Percentiles rank a stretch among this genome's conserved stretches.
Evolutionary conservation across 176 grass and related monocot genomes (phyloP).

Genomic region (Oryza nivara): DNA sequence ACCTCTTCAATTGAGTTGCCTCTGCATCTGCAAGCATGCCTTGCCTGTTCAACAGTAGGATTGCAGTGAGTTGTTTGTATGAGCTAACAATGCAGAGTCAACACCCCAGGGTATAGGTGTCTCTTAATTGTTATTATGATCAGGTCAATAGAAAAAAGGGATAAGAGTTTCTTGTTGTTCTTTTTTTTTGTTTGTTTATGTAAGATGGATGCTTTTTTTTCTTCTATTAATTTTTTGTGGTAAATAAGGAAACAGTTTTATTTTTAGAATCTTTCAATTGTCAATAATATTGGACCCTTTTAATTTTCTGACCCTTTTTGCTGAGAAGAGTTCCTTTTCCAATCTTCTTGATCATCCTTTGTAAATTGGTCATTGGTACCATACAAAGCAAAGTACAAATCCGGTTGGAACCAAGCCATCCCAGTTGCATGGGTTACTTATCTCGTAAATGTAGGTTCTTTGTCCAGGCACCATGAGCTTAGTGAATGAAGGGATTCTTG

Average conservation of each 20-base stretch:
- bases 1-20: conserved; percentile 11
- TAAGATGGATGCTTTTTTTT: not conserved
- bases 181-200: not conserved
- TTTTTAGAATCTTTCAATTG: conserved; percentile 22
- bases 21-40: conserved; percentile 20
- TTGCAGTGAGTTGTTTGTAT: not conserved
- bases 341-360: conserved; percentile 43
- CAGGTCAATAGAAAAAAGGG: not conserved
- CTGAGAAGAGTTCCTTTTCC: conserved; percentile 20
- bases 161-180: not conserved
- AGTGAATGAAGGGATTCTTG: conserved; percentile 49
- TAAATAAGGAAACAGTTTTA: conserved; percentile 40
- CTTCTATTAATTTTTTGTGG: not conserved
- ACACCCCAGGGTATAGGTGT: not conserved
- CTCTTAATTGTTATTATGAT: conserved; percentile 23
- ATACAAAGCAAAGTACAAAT: conserved; percentile 39
- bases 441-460: conserved; percentile 34
- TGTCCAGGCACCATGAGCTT: conserved; percentile 44
- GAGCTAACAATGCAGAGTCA: conserved; percentile 6
- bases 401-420: conserved; percentile 42
- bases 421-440: conserved; percentile 49
- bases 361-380: conserved; percentile 20
- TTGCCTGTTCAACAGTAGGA: conserved; percentile 22
- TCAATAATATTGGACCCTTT: conserved; percentile 37
- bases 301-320: conserved; percentile 10